Evolutionary conservation across 2,329 filamentous ascomycete genomes (phyloP).

Genomic region (Fusarium drepaniforme): DNA sequence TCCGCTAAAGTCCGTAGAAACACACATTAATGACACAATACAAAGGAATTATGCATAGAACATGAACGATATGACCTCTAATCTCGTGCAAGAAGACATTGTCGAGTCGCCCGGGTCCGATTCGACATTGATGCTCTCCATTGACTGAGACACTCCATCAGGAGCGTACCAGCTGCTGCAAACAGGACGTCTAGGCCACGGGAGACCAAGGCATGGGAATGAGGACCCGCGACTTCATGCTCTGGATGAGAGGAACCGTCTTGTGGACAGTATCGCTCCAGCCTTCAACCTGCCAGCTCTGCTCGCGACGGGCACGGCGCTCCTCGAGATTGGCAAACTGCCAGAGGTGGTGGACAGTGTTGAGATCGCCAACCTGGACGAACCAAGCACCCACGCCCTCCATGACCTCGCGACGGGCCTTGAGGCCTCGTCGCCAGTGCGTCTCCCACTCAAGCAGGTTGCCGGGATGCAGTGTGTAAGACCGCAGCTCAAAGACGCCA

Average conservation of each 20-base stretch:
- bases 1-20: conserved; percentile 23
- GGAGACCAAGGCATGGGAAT: conserved; percentile 98
- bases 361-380: conserved; percentile 96
- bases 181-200: conserved; percentile 70
- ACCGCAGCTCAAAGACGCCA: conserved; percentile 94
- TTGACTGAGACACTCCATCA: conserved; percentile 6
- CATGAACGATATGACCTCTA: conserved; percentile 15
- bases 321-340: conserved; percentile 98
- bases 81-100: conserved; percentile 25
- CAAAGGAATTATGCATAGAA: conserved; percentile 32
- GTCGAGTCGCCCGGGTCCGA: background rate
- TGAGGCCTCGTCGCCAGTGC: conserved; percentile 93
- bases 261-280: conserved; percentile 99
- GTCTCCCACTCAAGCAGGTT: conserved; percentile 99
- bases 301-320: conserved; percentile 87
- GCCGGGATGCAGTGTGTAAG: conserved; percentile 95
- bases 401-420: conserved; percentile 95
- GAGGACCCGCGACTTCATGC: conserved; percentile 94
- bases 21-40: conserved; percentile 27
- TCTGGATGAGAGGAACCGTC: conserved; percentile 96
- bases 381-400: conserved; percentile 99
- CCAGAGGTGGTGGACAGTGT: conserved; percentile 98
- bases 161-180: background rate
- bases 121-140: background rate
- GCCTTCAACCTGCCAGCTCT: conserved; percentile 94